Base-by-base conservation (phyloP, 257 asterid genomes). In the Linderniella brevidens region DNA sequence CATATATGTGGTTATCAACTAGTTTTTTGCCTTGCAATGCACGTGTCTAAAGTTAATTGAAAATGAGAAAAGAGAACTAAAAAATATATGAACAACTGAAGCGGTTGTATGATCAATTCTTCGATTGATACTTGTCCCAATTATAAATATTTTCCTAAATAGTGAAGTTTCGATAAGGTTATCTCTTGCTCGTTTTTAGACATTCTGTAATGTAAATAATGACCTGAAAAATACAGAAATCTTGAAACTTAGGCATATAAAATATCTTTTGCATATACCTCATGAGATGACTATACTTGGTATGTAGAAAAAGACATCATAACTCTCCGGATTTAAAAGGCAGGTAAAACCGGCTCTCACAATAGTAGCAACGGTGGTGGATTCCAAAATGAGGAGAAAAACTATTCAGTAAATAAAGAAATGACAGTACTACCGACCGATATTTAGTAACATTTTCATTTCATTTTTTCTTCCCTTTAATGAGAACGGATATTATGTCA, bases 41-140 rank as follows among this genome's bases (percentile, higher is more conserved):
- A n/a, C n/a, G n/a, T n/a, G n/a, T n/a, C n/a, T n/a, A n/a, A n/a
- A 13, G 35, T 48, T 45, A 15, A 13, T 46, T 11, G 41, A 20
- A 13, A 35, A 19, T 40, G 37, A 36, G 41, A 17, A 44, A 1
- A 42, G 11, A 46, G 14, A 49, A 42, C 32, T 53, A 17, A 51
- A 65, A 45, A 48, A 49, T 56, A 66, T 61, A 57, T 43, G 81
- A 85, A 90, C 96, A 59, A 82, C 93, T 60, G 99, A 85, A 66
- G 96, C 86, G 57, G 99, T 94, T 16, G 94, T 92, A 35, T 92
- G 92, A 65, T 96, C 94, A 61, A 85, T 94, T 71, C 96, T 73
- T 66, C 93, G 81, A 71, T 93, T 84, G 46, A 88, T 65, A 49
- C 71, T 80, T 65, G 86, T 71, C 68, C 93, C 94, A 61, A 85